Percentiles rank a stretch among this genome's conserved stretches.
These are phyloP conservation scores for Neurospora crassa DNA, from an alignment of 2,329 filamentous ascomycete genomes.

Conservation along the genomic window DNA sequence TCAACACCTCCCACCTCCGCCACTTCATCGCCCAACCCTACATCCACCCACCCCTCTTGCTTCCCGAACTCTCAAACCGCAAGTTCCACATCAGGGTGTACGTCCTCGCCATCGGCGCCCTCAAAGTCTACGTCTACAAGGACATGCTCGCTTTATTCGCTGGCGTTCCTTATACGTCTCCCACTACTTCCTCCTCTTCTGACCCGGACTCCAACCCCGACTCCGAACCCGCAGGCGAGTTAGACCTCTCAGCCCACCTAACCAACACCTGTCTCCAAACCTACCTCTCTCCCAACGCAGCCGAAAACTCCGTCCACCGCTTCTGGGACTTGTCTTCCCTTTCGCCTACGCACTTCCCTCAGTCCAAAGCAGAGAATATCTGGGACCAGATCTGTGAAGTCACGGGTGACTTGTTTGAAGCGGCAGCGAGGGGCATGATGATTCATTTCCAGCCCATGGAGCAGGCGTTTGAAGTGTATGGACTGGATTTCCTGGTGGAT, in stretches of 20 bases:
- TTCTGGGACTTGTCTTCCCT: constrained; percentile 58
- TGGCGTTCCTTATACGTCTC: constrained; percentile 56
- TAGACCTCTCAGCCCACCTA: constrained; percentile 69
- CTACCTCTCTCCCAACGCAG: constrained; percentile 28
- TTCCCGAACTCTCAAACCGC: constrained; percentile 50
- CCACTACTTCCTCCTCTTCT: constrained; percentile 27
- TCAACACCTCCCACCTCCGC: constrained; percentile 82
- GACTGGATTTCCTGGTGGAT: constrained; percentile 83
- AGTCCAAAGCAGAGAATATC: constrained; percentile 47
- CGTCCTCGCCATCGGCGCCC: constrained; percentile 67
- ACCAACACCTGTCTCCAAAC: constrained; percentile 93
- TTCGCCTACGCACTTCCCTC: not conserved
- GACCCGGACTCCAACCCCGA: constrained; percentile 1
- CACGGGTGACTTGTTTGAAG: constrained; percentile 75
- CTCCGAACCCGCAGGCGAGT: too few relatives aligned
- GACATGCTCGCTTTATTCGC: constrained; percentile 94
- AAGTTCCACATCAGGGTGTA: constrained; percentile 97
- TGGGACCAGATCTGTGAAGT: constrained; percentile 65
- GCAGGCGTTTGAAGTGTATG: constrained; percentile 87
- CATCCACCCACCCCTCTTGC: constrained; percentile 76
- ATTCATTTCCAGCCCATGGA: constrained; percentile 85
- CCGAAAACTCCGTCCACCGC: constrained; percentile 55
- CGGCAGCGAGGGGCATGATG: constrained; percentile 72
- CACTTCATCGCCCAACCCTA: constrained; percentile 97
- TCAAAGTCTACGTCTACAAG: constrained; percentile 78